Evolutionary conservation across 352 stramenopile species (phyloP), one percentile per base, ranked within the genome.

Genomic region (Blastocystis sp.): DNA sequence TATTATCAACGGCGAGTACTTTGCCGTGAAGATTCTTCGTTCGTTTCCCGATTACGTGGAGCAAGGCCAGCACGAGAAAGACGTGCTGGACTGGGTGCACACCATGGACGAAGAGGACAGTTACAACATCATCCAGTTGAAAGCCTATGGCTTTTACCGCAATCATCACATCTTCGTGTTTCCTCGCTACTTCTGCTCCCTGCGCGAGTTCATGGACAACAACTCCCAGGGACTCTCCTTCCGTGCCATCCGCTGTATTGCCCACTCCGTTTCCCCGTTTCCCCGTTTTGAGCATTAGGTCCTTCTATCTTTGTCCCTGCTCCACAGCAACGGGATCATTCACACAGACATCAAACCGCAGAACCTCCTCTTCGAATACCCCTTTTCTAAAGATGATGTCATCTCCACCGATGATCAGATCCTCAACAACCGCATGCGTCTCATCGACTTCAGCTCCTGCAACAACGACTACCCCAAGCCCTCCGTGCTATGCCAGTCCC

Each of bases 361-460:
- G 6, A 57, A 57, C 48, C 48, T 57, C 14, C 14, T 57, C 6
- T 57, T 57, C 48, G 48, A 57, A 57, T 57, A 57, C 48, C 48
- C 48, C 6, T 57, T 57, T 14, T 57, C 6, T 57, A 57, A 57
- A 14, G 48, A 14, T 14, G 48, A 57, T 57, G 6, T 14, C 6
- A 7, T 14, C 6, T 7, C 6, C 6, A 57, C 48, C 6, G 48
- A 57, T 7, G 6, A 40, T 24, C 38, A 24, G 19, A 40, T 71
- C 38, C 14, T n/a, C 14, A 71, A 40, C 19, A 71, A 71, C 45
- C 64, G 34, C 3, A 71, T 71, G 1, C 64, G 24, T 71, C 38
- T 71, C 11, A 71, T 71, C 64, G 64, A 71, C 9, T 71, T 71
- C 3, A 45, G 64, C n/a, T 71, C 64, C 3, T 71, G 64, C 45